phyloP scores from a whole-genome alignment of 768 basidiomycete species.

The Heimioporus sp. region DNA sequence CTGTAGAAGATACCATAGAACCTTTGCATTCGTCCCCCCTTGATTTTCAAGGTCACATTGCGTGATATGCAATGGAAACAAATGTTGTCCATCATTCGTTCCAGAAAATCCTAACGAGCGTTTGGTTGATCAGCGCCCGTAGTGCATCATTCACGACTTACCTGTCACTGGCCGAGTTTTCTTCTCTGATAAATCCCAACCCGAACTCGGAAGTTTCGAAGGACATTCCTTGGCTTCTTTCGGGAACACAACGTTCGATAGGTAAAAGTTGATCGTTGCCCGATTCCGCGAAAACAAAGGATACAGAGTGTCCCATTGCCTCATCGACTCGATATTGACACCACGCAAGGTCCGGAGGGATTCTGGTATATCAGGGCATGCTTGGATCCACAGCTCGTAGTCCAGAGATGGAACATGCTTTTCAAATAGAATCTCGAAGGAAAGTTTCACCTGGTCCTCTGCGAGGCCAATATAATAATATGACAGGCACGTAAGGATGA shows the following conservation, averaged over 20 bases:
- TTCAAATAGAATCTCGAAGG: constrained; percentile 38
- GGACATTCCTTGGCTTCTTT: constrained; percentile 49
- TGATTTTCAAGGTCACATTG: too few relatives aligned
- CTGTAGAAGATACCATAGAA: too few relatives aligned
- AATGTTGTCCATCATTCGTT: too few relatives aligned
- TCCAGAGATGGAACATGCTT: constrained; percentile 40
- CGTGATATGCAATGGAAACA: too few relatives aligned
- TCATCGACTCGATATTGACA: constrained; percentile 41
- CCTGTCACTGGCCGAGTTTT: too few relatives aligned
- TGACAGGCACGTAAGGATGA: constrained; percentile 44
- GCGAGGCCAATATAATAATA: constrained; percentile 50
- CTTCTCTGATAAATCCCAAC: too few relatives aligned
- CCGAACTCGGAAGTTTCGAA: constrained; percentile 20
- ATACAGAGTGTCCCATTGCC: constrained; percentile 30
- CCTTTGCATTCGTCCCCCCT: too few relatives aligned
- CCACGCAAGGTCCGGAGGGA: constrained; percentile 34
- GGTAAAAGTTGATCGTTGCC: constrained; percentile 45
- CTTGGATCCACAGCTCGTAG: constrained; percentile 41
- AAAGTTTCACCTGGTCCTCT: constrained; percentile 34
- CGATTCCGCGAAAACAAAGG: constrained; percentile 39
- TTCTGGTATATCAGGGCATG: constrained; percentile 23
- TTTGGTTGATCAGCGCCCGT: too few relatives aligned
- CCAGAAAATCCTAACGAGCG: too few relatives aligned
- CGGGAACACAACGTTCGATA: constrained; percentile 47
- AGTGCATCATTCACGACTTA: too few relatives aligned